phyloP scores from a whole-genome alignment of 1,284 basidiomycete species.

The Cryptococcus sp. region DNA sequence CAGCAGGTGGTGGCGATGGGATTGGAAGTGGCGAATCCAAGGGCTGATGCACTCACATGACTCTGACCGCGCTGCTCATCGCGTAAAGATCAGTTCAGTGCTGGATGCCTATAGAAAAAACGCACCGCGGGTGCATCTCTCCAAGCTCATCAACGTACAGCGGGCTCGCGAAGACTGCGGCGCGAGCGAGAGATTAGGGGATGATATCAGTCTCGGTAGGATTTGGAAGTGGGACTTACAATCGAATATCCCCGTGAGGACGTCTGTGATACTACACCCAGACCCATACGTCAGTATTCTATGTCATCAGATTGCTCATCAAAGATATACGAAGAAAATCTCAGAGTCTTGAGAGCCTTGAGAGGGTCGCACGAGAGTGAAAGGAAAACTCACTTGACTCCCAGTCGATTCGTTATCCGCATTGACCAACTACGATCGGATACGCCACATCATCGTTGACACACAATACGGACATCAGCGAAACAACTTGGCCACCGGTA shows the following conservation, averaged over 20 bases:
- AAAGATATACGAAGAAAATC: too few species aligned
- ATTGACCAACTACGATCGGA: constrained; percentile 24
- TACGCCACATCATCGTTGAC: background rate
- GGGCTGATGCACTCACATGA: constrained; percentile 21
- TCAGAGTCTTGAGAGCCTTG: too few species aligned
- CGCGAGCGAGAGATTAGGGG: background rate
- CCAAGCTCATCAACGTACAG: constrained; percentile 37
- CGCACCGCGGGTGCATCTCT: constrained; percentile 34
- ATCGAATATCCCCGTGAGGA: constrained; percentile 31
- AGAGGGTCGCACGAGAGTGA: background rate
- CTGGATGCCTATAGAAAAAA: background rate
- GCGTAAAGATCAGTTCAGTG: too few species aligned
- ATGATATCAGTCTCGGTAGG: too few species aligned
- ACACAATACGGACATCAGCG: too few species aligned
- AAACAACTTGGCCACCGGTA: too few species aligned
- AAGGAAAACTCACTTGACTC: constrained; percentile 26
- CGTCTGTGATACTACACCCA: constrained; percentile 24
- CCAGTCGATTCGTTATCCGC: constrained; percentile 28
- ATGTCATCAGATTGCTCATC: too few species aligned
- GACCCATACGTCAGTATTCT: background rate
- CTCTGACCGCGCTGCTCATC: constrained; percentile 25
- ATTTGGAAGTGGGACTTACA: constrained; percentile 14
- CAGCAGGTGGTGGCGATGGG: background rate
- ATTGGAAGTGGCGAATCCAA: too few species aligned
- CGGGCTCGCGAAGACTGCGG: constrained; percentile 30